A percentile compares a stretch with the other conserved stretches of the same genome.
Conservation (phyloP, 78 protist species). For the Dictyostelium citrinum region DNA sequence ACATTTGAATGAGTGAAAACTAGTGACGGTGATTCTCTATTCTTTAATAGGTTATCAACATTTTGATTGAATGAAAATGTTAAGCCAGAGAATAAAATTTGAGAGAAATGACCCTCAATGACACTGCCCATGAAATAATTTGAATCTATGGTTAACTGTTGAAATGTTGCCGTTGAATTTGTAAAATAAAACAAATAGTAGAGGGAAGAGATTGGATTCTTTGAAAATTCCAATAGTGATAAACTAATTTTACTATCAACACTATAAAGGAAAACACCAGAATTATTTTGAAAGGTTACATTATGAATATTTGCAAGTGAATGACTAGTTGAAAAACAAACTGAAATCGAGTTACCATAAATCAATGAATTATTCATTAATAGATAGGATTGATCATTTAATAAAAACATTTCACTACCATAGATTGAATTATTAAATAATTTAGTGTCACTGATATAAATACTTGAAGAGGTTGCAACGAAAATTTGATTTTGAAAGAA, state of each 20-base stretch:
- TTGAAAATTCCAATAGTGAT: not conserved
- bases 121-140: not conserved
- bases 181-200: not conserved
- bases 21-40: not conserved
- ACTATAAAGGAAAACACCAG: not conserved
- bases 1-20: not conserved
- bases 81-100: not conserved
- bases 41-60: not conserved
- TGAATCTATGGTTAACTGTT: not conserved
- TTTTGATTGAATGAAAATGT: not conserved
- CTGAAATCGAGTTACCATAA: not conserved
- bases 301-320: not conserved
- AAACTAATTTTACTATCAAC: not conserved
- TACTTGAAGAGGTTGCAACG: not conserved
- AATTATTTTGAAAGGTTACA: not conserved
- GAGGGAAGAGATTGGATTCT: not conserved
- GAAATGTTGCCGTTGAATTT: not conserved
- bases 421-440: not conserved
- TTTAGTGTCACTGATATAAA: not conserved
- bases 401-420: not conserved
- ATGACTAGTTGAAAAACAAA: not conserved
- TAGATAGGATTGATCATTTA: not conserved
- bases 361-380: not conserved
- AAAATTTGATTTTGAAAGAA: constrained; percentile 1
- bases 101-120: not conserved